Evolutionary conservation across 371 early-diverging fungal species (phyloP), one percentile per base, ranked within the genome.

Genomic region (Thermomucor indicae-seudaticae): DNA sequence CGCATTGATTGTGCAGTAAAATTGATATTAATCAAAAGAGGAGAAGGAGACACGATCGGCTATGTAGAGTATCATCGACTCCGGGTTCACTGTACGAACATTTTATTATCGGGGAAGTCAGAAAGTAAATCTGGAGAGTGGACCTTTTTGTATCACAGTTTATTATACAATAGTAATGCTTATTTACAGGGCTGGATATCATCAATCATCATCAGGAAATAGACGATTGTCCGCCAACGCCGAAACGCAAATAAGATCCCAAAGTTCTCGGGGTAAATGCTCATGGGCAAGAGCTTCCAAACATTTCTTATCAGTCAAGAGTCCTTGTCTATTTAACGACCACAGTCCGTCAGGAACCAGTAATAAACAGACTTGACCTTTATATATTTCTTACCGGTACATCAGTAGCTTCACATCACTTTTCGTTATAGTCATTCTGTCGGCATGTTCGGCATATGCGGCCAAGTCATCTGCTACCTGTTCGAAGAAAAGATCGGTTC

Each of bases 261-360:
- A 64, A 35, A 64, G 37, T 52, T 64, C 65, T 24, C 69, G 59
- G 14, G 69, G 65, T 32, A 69, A 25, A 31, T 50, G 30, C 22
- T 51, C 30, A 25, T 69, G 61, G 20, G 65, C 69, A 19, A 69
- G 35, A 27, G 54, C 56, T 32, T 64, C 62, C 27, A 64, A 41
- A 16, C 47, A 37, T 2, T 40, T 38, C 6, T 56, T 49, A 3
- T 56, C 52, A 7, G 38, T 51, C 11, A 67, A 25, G n/a, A 57
- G 10, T 16, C 54, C 43, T 35, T 67, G 67, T 38, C 67, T 67
- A 51, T 35, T 25, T 30, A 37, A 23, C 29, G 28, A 32, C 4
- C 22, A 41, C 11, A 31, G 38, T 3, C 8, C 12, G 10, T 12
- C 25, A 17, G 25, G 17, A 1, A 17, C 29, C n/a, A 39, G 14